A percentile compares a stretch with the other conserved stretches of the same genome.
These are phyloP conservation scores for Inga laurina DNA, from an alignment of 306 rosid species.

Conservation along the genomic window DNA sequence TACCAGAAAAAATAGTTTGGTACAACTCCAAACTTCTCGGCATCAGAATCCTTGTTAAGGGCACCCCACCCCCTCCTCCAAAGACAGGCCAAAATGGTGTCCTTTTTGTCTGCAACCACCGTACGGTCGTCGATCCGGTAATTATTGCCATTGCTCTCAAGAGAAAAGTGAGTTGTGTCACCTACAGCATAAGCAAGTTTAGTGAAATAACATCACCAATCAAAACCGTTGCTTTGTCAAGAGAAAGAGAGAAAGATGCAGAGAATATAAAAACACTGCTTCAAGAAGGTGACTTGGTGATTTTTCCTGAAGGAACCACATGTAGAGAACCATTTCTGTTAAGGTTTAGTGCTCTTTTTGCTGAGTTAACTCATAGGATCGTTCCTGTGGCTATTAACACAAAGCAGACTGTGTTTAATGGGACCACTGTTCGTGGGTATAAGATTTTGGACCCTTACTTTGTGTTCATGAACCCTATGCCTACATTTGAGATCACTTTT, in stretches of 20 bases:
- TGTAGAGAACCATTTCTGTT: conserved; percentile 82
- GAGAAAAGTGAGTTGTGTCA: conserved; percentile 86
- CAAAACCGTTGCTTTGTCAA: conserved; percentile 75
- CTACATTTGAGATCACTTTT: background rate
- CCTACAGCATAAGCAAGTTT: conserved; percentile 84
- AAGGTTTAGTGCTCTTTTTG: conserved; percentile 89
- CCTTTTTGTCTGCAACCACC: background rate
- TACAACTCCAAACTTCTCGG: background rate
- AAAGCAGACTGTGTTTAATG: conserved; percentile 77
- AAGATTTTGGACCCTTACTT: conserved; percentile 86
- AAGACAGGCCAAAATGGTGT: background rate
- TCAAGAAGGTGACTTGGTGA: conserved; percentile 86
- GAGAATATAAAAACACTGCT: conserved; percentile 68
- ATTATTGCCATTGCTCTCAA: background rate
- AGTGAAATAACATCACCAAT: conserved; percentile 84
- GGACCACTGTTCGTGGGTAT: conserved; percentile 71
- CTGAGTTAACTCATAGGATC: conserved; percentile 77
- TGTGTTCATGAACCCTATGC: conserved; percentile 84
- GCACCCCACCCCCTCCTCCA: background rate
- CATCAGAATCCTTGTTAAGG: background rate
- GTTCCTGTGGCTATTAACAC: conserved; percentile 92
- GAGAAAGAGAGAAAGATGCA: conserved; percentile 88
- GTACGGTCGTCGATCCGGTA: background rate
- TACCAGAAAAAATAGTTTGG: background rate
- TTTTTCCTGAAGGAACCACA: conserved; percentile 94